Conservation (phyloP, 2,329 filamentous ascomycete genomes). For the Phyllosticta citriasiana region DNA sequence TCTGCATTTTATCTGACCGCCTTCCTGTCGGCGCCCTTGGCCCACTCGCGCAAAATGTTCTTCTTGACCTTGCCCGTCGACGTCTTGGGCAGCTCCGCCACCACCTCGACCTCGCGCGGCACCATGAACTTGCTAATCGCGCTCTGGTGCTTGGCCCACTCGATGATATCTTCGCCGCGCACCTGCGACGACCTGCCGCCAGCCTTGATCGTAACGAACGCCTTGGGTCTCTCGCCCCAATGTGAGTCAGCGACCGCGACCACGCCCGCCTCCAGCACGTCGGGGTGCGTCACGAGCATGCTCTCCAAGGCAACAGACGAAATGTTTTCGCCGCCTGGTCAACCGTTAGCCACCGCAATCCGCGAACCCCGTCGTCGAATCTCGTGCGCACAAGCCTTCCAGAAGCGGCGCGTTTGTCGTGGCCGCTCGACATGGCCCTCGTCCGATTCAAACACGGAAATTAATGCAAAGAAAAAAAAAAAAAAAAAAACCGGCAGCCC, state of each 20-base stretch:
- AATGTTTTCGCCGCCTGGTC: conserved; percentile 84
- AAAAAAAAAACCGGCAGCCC: neutral
- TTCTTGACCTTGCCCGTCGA: conserved; percentile 96
- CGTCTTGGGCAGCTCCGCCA: conserved; percentile 88
- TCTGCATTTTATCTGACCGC: conserved; percentile 5
- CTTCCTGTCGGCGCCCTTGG: conserved; percentile 39
- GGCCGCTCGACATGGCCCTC: neutral
- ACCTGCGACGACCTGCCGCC: conserved; percentile 41
- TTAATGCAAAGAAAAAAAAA: neutral
- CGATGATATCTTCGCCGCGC: conserved; percentile 59
- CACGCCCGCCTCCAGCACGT: conserved; percentile 83
- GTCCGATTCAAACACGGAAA: too few relatives aligned
- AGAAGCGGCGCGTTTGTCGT: neutral
- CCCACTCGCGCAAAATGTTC: conserved; percentile 84
- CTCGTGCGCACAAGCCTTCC: neutral
- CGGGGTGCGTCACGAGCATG: conserved; percentile 79
- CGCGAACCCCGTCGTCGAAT: neutral
- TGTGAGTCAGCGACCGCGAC: conserved; percentile 79
- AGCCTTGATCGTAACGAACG: conserved; percentile 72
- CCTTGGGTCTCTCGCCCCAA: conserved; percentile 95
- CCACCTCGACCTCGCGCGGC: conserved; percentile 60
- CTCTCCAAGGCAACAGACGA: conserved; percentile 85
- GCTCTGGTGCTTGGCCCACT: conserved; percentile 75
- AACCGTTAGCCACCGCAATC: neutral
- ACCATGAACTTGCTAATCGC: conserved; percentile 88